A percentile compares a stretch with the other conserved stretches of the same genome.
phyloP scores from a whole-genome alignment of 2,329 filamentous ascomycete genomes.

The Arthrobotrys megalospora region DNA sequence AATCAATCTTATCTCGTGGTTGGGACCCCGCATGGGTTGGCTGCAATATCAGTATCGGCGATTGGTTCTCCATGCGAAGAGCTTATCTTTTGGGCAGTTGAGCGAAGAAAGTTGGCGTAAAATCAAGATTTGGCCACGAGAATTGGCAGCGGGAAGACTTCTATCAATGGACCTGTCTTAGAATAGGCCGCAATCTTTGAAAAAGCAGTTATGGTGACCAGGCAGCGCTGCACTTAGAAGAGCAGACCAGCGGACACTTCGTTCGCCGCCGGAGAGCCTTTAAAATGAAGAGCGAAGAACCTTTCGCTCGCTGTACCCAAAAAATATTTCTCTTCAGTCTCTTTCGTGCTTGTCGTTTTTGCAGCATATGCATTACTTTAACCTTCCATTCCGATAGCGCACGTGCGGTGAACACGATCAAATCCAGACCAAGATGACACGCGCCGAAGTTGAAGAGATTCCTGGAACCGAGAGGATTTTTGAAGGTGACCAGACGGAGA shows the following conservation, averaged over 20 bases:
- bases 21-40: slow-evolving; percentile 24
- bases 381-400: slow-evolving; percentile 20
- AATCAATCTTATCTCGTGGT: slow-evolving; percentile 37
- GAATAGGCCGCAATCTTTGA: slow-evolving; percentile 21
- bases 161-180: slow-evolving; percentile 20
- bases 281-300: slow-evolving; percentile 38
- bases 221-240: slow-evolving; percentile 10
- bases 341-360: slow-evolving; percentile 2
- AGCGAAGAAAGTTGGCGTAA: slow-evolving; percentile 35
- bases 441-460: slow-evolving; percentile 61
- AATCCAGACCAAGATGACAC: slow-evolving; percentile 62
- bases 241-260: slow-evolving; percentile 18
- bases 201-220: slow-evolving; percentile 20
- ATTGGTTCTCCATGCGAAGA: slow-evolving; percentile 52
- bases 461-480: slow-evolving; percentile 65
- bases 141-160: slow-evolving; percentile 50
- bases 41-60: slow-evolving; percentile 33
- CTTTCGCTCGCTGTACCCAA: background rate
- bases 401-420: slow-evolving; percentile 61
- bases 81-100: slow-evolving; percentile 58
- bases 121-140: slow-evolving; percentile 47
- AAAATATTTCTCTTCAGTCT: slow-evolving; percentile 14
- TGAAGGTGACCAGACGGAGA: slow-evolving; percentile 66
- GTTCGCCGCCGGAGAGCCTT: slow-evolving; percentile 18
- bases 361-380: slow-evolving; percentile 25